Base-by-base conservation (phyloP, 805 yeast genomes). In the Torulaspora microellipsoides region DNA sequence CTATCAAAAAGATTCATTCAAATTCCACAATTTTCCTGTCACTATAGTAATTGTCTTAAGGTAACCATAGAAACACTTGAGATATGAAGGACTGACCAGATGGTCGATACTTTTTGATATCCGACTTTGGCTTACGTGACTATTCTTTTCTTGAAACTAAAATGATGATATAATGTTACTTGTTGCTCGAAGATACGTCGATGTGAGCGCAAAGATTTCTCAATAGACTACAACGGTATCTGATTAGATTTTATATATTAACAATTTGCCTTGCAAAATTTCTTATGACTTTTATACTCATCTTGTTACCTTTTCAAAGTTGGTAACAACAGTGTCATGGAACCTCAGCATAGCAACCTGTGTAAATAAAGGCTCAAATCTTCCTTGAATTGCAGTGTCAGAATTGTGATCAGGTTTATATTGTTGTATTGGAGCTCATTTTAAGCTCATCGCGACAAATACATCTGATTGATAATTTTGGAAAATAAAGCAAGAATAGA, bases 181-280 rank as follows among this genome's bases (percentile, higher is more conserved):
- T 55, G 68, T 68, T 64, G 73, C 75, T 70, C 62, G 76, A 72
- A 71, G 73, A 62, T 61, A 54, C 34, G 45, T 64, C 78, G 55
- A 60, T 80, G 86, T 78, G 77, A 74, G 85, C 81, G 75, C 83
- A 76, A 61, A 68, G 81, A 77, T 78, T 80, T 76, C 81, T 76
- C 80, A 77, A 77, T 76, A 81, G 95, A 86, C 95, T 86, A 86
- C 95, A 86, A 86, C 95, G 95, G 95, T 86, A 86, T 86, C 95
- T 86, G 95, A 84, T 34, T 43, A 36, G 14, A 3, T 10, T 27
- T 12, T 20, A 6, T 12, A 13, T 20, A 12, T 5, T 8, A 20
- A 20, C 8, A 20, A 32, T 13, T 15, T 32, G 35, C 11, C 14
- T 3, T 15, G 15, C 7, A 14, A n/a, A 33, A 10, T 12, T 1